Base-by-base conservation (phyloP, 805 yeast genomes). In the Maudiozyma saulgeensis region DNA sequence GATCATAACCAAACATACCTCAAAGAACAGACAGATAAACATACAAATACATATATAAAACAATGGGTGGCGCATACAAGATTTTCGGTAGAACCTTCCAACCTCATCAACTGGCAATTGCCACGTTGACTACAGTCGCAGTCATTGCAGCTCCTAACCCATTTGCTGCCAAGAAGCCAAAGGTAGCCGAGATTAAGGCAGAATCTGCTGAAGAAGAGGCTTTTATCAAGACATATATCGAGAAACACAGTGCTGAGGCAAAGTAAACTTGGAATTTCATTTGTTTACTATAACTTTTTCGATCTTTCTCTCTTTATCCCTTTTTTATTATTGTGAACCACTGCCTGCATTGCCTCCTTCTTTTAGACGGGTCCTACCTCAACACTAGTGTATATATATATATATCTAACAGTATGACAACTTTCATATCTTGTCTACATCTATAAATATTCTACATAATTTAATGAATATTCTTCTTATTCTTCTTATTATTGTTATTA, bases 121-220 rank as follows among this genome's bases (percentile, higher is more conserved):
- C 83, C 58, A 88, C 96, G 42, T 74, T 90, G 60, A 82, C 84
- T 55, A 68, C 82, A 32, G 83, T 87, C 47, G 79, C 77, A 39
- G 74, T 81, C 44, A 68, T 80, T 48, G 80, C 77, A 52, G 68
- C 75, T 45, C 93, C 93, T 66, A 84, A 87, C 68, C 87, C 90
- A 68, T 81, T 69, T 48, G 59, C 67, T 46, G 70, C 80, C 25
- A 74, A 78, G 56, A 74, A 80, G 56, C 78, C 83, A 60, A 73
- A 76, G 53, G 75, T 72, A 59, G 89, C 93, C 43, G 73, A 81
- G 40, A 77, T 88, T 68, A 78, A 80, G 56, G 95, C 96, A 56
- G 69, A 80, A 49, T 78, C 89, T 46, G 81, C 88, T 58, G 97
- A 88, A 63, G 97, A 90, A 74, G 95, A 87, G 69, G 81, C 84